A percentile compares a stretch with the other conserved stretches of the same genome.
Evolutionary conservation across 208 protist species (phyloP).

Genomic region (Crithidia bombi): DNA sequence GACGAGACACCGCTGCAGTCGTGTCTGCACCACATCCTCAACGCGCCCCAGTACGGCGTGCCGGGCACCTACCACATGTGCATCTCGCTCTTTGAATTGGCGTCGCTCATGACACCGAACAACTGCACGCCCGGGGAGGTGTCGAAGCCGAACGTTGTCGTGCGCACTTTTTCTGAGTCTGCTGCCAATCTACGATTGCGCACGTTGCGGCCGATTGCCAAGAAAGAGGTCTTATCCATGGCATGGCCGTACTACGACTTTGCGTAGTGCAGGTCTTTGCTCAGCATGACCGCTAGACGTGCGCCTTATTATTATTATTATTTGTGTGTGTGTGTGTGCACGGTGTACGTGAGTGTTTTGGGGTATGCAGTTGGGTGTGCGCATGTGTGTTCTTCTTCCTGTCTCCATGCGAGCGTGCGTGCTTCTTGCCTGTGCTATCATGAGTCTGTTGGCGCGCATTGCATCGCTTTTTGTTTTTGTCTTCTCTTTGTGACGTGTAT

Average conservation of each 20-base stretch:
- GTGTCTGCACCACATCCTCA: slow-evolving; percentile 33
- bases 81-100: slow-evolving; percentile 63
- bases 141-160: slow-evolving; percentile 32
- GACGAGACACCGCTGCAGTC: slow-evolving; percentile 21
- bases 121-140: slow-evolving; percentile 24
- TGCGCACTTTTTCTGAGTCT: slow-evolving; percentile 38
- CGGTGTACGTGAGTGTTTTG: neutral
- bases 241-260: slow-evolving; percentile 30
- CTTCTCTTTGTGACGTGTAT: neutral
- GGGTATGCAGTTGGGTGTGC: neutral
- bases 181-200: slow-evolving; percentile 37
- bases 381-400: neutral
- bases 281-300: neutral
- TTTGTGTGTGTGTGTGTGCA: neutral
- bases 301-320: slow-evolving; percentile 7
- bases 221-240: slow-evolving; percentile 32
- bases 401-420: too few species aligned
- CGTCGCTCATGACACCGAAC: slow-evolving; percentile 37
- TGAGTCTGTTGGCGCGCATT: too few species aligned
- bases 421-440: neutral
- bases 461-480: neutral
- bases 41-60: slow-evolving; percentile 47
- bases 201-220: slow-evolving; percentile 28
- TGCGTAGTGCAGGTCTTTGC: neutral
- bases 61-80: slow-evolving; percentile 58